Evolutionary conservation across 306 rosid species (phyloP), one percentile per base, ranked within the genome.

Genomic region (Acacia melanoxylon): DNA sequence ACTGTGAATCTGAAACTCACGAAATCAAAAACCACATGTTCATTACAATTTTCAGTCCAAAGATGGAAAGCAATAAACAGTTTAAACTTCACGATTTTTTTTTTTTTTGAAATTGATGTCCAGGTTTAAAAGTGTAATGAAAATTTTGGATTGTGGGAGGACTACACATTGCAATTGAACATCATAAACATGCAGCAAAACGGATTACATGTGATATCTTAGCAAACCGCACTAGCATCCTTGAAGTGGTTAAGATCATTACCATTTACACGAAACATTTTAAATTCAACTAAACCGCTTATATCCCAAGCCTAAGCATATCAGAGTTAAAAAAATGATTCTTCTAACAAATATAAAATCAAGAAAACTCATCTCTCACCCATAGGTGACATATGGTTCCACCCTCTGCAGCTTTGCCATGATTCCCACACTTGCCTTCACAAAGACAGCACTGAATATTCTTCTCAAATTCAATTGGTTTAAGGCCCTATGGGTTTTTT

Each of bases 371-470:
- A 52, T 78, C 10, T 0, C 91, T 22, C 88, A 95, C 98, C 99
- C 99, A 51, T 93, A 95, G 74, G 98, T 91, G 42, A 95, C 93
- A 83, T 80, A 95, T 6, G 99, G 99, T 88, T 95, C 98, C 75
- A 93, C 93, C 78, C 72, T 91, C 67, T 78, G 92, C 76, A 95
- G 84, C 84, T 90, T 91, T 75, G 88, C 95, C 82, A 91, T 27
- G 6, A 84, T 49, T 46, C 82, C 86, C 19, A 89, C 91, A 58
- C 78, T 91, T n/a, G 89, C 91, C 87, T 86, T 93, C 54, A 90
- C 82, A 78, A 95, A 89, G 37, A 95, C 93, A 69, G 93, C 98
- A 27, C 85, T 81, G 85, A 90, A 95, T 31, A 88, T 44, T 75
- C 76, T 90, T 85, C 91, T 87, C 88, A 95, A 82, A 46, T 88